Conservation (phyloP, 139 green algal species). For the Picochlorum sp. region DNA sequence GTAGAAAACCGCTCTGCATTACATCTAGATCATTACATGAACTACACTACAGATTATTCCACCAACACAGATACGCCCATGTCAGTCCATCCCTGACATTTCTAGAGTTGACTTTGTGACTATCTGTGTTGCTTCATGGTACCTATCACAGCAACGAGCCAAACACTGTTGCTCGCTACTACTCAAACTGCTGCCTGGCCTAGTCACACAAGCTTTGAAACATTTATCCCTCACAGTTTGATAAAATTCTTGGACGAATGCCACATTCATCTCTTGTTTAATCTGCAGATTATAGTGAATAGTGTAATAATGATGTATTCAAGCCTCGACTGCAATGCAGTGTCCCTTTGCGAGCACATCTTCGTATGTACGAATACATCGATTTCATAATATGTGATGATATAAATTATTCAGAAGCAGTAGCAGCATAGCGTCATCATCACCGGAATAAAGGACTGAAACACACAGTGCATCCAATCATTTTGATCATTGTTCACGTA, state of each 20-base stretch:
- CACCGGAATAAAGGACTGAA: too few relatives aligned
- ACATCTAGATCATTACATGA: background rate
- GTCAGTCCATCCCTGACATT: conserved; percentile 20
- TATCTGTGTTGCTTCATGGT: conserved; percentile 26
- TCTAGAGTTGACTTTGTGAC: conserved; percentile 32
- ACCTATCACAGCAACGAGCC: conserved; percentile 70
- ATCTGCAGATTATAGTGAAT: conserved; percentile 5
- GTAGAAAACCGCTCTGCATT: background rate
- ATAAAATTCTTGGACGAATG: conserved; percentile 28
- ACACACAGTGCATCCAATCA: too few relatives aligned
- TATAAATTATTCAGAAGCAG: too few relatives aligned
- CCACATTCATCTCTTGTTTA: conserved; percentile 23
- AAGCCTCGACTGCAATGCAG: too few relatives aligned
- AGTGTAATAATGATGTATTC: too few relatives aligned
- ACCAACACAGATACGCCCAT: background rate
- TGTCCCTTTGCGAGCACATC: too few relatives aligned
- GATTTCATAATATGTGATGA: too few relatives aligned
- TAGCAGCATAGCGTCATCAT: too few relatives aligned
- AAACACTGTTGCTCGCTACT: conserved; percentile 83
- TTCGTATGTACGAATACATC: too few relatives aligned
- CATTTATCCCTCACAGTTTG: conserved; percentile 89
- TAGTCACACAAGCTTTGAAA: conserved; percentile 84
- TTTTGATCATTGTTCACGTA: too few relatives aligned
- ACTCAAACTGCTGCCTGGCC: conserved; percentile 69
- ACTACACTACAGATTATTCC: background rate